Percentiles rank a stretch among this genome's conserved stretches.
Conservation (phyloP, 331 rosid species). For the Pyracantha coccinea region DNA sequence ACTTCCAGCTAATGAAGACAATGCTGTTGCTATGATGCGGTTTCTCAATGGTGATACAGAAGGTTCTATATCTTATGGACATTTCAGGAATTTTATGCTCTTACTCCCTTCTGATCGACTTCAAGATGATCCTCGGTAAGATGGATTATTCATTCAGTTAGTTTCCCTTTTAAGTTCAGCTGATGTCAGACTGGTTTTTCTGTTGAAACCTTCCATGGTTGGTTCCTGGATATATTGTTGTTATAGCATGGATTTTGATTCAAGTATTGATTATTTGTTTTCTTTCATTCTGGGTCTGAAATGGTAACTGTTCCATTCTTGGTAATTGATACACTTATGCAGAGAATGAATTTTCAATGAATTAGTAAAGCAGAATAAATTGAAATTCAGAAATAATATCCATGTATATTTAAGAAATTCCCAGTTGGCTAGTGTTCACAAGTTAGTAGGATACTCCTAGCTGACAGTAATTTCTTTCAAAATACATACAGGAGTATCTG, state of each 20-base stretch:
- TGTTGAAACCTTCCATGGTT: not conserved
- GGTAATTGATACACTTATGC: not conserved
- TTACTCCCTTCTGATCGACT: constrained; percentile 95
- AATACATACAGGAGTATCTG: constrained; percentile 77
- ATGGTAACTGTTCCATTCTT: not conserved
- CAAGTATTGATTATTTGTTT: too few relatives aligned
- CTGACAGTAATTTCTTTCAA: constrained; percentile 16
- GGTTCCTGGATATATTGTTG: not conserved
- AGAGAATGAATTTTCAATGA: not conserved
- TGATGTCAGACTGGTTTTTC: not conserved
- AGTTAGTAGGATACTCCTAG: not conserved
- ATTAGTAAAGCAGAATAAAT: not conserved
- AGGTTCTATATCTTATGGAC: constrained; percentile 94
- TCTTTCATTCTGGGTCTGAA: not conserved
- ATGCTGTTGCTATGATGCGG: constrained; percentile 98
- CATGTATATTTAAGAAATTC: not conserved
- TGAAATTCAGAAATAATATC: not conserved
- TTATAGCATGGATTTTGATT: too few relatives aligned
- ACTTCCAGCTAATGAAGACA: constrained; percentile 96
- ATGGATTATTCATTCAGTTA: constrained; percentile 15
- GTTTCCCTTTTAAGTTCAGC: not conserved
- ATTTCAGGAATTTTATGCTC: constrained; percentile 96
- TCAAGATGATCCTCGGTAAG: constrained; percentile 98
- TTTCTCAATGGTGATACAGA: constrained; percentile 89
- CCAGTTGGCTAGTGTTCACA: not conserved